Conservation (phyloP, 2,329 filamentous ascomycete genomes). For the Blastomyces gilchristii region DNA sequence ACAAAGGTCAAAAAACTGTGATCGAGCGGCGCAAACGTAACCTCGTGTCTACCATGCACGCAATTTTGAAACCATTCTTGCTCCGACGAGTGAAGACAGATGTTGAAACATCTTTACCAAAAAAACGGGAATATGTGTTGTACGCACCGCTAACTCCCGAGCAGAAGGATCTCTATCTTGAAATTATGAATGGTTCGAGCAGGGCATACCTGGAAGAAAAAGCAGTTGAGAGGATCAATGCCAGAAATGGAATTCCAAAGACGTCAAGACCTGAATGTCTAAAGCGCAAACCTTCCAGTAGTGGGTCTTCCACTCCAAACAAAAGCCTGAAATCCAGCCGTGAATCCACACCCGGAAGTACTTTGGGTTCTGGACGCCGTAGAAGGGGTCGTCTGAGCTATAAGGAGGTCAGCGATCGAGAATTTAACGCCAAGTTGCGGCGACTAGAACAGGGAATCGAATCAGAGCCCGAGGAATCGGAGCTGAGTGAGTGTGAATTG, state of each 20-base stretch:
- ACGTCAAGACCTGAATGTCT: constrained; percentile 36
- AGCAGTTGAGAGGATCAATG: constrained; percentile 40
- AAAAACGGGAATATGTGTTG: constrained; percentile 91
- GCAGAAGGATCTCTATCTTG: constrained; percentile 82
- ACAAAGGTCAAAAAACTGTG: constrained; percentile 65
- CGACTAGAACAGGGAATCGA: constrained; percentile 45
- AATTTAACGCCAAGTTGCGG: constrained; percentile 64
- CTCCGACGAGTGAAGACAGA: constrained; percentile 84
- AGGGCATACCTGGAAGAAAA: constrained; percentile 42
- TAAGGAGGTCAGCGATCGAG: constrained; percentile 65
- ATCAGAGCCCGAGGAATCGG: constrained; percentile 39
- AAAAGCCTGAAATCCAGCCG: constrained; percentile 71
- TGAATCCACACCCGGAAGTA: constrained; percentile 59
- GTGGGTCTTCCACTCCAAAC: constrained; percentile 39
- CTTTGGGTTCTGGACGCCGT: constrained; percentile 40
- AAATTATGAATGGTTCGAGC: constrained; percentile 69
- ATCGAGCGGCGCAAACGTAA: constrained; percentile 68
- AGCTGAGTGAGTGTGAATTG: constrained; percentile 37
- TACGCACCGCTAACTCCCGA: constrained; percentile 86
- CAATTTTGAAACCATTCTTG: constrained; percentile 83
- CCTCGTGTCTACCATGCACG: constrained; percentile 77
- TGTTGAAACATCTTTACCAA: constrained; percentile 81
- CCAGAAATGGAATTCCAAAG: constrained; percentile 21
- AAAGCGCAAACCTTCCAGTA: constrained; percentile 48
- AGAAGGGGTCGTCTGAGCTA: constrained; percentile 49